These are phyloP conservation scores for Thielaviopsis euricoi DNA, from an alignment of 2,329 filamentous ascomycete species.

Conservation along the genomic window DNA sequence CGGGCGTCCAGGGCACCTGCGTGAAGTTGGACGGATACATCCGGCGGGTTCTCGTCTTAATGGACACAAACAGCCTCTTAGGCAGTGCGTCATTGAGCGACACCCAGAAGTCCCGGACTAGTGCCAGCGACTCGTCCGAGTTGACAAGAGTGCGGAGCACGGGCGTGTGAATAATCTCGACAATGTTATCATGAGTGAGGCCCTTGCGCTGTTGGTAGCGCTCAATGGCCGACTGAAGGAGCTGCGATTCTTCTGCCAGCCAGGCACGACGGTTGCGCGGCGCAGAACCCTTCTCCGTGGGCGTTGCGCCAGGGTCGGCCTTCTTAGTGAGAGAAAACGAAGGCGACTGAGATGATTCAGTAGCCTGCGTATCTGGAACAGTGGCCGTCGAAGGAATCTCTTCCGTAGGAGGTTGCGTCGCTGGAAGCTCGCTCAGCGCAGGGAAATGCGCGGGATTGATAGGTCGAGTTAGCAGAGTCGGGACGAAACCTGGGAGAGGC, in stretches of 20 bases:
- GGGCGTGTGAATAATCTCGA: conserved; percentile 6
- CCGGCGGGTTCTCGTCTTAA: conserved; percentile 2
- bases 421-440: not conserved
- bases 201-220: conserved; percentile 1
- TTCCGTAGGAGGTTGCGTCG: too few species aligned
- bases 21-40: conserved; percentile 1
- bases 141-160: conserved; percentile 7
- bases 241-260: conserved; percentile 2
- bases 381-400: too few species aligned
- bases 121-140: not conserved
- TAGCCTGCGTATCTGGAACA: not conserved
- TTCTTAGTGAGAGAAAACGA: not conserved
- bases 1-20: conserved; percentile 1
- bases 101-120: conserved; percentile 2
- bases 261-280: not conserved
- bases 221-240: not conserved
- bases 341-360: not conserved
- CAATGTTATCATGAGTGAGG: not conserved
- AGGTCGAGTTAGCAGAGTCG: not conserved
- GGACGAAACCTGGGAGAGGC: not conserved
- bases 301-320: not conserved
- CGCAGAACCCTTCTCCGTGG: not conserved
- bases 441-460: not conserved
- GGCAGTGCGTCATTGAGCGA: conserved; percentile 2
- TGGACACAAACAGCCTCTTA: conserved; percentile 1